phyloP scores from a whole-genome alignment of 768 basidiomycete species.

The Boletus tomentosulus region DNA sequence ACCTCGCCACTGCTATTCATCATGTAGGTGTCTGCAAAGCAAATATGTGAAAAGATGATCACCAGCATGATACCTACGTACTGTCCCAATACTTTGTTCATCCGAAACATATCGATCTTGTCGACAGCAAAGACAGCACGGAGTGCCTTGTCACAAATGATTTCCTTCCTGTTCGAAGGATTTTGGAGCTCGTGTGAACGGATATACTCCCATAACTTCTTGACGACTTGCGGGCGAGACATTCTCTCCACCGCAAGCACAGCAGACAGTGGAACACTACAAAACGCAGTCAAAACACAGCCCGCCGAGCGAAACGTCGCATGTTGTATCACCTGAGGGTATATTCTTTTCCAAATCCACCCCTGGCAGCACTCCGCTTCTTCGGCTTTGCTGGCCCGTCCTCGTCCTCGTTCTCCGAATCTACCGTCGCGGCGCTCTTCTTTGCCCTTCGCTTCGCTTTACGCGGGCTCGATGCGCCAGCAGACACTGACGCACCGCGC shows the following conservation, averaged over 20 bases:
- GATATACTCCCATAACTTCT: constrained; percentile 87
- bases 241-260: constrained; percentile 64
- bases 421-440: constrained; percentile 50
- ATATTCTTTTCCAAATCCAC: constrained; percentile 79
- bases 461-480: constrained; percentile 38
- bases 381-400: constrained; percentile 40
- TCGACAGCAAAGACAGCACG: constrained; percentile 75
- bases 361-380: constrained; percentile 51
- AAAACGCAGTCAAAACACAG: constrained; percentile 5
- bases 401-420: constrained; percentile 50
- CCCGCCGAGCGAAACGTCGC: constrained; percentile 1
- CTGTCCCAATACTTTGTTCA: constrained; percentile 89
- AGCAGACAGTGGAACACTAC: constrained; percentile 68
- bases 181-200: constrained; percentile 81
- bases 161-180: constrained; percentile 76
- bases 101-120: constrained; percentile 88
- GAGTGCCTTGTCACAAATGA: constrained; percentile 73
- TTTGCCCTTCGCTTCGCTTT: constrained; percentile 41
- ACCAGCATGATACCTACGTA: constrained; percentile 30
- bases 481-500: constrained; percentile 37
- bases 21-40: constrained; percentile 30
- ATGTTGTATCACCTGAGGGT: constrained; percentile 50
- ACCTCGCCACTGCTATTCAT: constrained; percentile 11
- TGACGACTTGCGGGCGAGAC: constrained; percentile 87
- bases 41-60: neutral